Evolutionary conservation across 2,329 filamentous ascomycete genomes (phyloP).

Genomic region (Fusarium heterosporum): DNA sequence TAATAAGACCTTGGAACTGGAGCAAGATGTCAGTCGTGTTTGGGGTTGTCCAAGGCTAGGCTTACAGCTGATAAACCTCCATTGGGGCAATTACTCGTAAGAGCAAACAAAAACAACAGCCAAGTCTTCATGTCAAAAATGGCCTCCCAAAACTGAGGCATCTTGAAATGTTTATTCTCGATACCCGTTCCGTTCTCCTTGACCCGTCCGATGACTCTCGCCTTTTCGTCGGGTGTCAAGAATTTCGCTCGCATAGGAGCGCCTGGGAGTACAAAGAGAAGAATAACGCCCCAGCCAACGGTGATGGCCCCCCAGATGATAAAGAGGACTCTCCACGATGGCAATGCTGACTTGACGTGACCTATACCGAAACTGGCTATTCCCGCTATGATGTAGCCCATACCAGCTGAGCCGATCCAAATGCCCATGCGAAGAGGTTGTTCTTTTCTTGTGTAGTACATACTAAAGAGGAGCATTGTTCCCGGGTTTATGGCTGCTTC

Average conservation of each 20-base stretch:
- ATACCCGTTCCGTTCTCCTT: conserved; percentile 63
- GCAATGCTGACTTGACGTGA: conserved; percentile 25
- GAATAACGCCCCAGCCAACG: conserved; percentile 63
- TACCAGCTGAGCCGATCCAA: conserved; percentile 33
- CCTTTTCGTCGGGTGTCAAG: conserved; percentile 58
- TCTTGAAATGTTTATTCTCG: conserved; percentile 64
- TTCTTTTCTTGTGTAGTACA: conserved; percentile 39
- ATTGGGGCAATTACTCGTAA: conserved; percentile 67
- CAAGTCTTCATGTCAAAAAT: conserved; percentile 68
- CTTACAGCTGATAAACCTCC: conserved; percentile 55
- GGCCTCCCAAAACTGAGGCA: conserved; percentile 60
- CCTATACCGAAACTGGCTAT: conserved; percentile 40
- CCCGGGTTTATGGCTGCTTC: conserved; percentile 19
- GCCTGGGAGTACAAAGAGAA: conserved; percentile 65
- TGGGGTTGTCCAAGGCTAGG: rapidly evolving
- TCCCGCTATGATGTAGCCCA: conserved; percentile 38
- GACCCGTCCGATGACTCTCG: conserved; percentile 61
- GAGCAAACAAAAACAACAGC: conserved; percentile 65
- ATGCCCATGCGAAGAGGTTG: conserved; percentile 38
- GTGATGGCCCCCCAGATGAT: conserved; percentile 45
- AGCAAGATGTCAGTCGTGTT: conserved; percentile 20
- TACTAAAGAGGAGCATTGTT: conserved; percentile 34
- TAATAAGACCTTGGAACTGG: conserved; percentile 44
- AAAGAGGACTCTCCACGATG: conserved; percentile 27
- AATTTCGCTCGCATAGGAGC: conserved; percentile 63